Base-by-base conservation (phyloP, 1,139 yeast species). In the Lodderomyces oxycetoniae region DNA sequence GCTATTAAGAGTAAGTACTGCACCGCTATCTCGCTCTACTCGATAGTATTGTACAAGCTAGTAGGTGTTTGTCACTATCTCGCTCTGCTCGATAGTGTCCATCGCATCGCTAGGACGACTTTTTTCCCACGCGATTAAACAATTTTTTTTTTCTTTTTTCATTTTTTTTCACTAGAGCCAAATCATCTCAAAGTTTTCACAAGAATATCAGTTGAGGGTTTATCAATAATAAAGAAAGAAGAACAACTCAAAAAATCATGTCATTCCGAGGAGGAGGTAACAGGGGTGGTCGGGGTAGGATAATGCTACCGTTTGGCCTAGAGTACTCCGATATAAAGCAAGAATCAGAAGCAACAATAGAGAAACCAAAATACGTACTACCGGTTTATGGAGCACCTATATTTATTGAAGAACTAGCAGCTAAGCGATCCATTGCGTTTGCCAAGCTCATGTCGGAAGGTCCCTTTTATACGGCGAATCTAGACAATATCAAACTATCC, bases 331-430 rank as follows among this genome's bases (percentile, higher is more conserved):
- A 81, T 49, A 65, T 81, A 30, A 43, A 59, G 22, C 41, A 60
- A 15, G 47, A 60, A 12, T 58, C 51, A 26, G 52, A 55, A 36
- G 58, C 52, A 11, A 49, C 58, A 13, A n/a, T n/a, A n/a, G 69
- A 63, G 28, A 57, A 58, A 33, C 68, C 74, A n/a, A 53, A 53
- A 33, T 48, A 65, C 28, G 60, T 62, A 28, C 52, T 83, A 17
- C 96, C 96, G 0, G 74, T 85, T 1, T 83, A 81, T 54, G 83
- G 84, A 2, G 70, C 78, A 4, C 59, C 79, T 17, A 70, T 72
- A 3, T 61, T 62, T 5, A 47, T 52, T 21, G 96, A 88, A 52
- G 66, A 70, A 37, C 61, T 67, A n/a, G 64, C 75, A 7, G 82
- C 89, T 3, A 71, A 75, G 32, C 88, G 80, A 45, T 74, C 79